Evolutionary conservation across 2,329 filamentous ascomycete genomes (phyloP), one percentile per base, ranked within the genome.

Genomic region (Fusarium agapanthi): DNA sequence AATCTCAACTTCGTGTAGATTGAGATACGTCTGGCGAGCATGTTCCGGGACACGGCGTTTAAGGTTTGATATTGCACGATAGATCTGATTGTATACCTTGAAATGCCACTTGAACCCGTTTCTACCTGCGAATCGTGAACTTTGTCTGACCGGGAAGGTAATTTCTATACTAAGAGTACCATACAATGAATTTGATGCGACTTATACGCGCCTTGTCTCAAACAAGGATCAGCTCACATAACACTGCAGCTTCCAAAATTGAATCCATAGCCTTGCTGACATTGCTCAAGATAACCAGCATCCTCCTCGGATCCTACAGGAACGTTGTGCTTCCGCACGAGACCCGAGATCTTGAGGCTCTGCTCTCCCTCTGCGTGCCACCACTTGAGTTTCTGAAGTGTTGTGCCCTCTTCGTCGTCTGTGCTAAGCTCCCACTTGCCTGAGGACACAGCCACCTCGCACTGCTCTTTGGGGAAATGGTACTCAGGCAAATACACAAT

Each of bases 351-450:
- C 69, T 88, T 92, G 61, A 99, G 86, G 53, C 85, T 90, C 82
- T 98, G 95, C 74, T 95, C 90, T 5, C 95, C 96, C 62, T 92
- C 91, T 2, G 89, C 90, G 82, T 99, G 95, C 95, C 95, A 98
- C 96, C 96, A 99, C 75, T 89, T 90, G 71, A 99, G 83, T 72
- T 88, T 88, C 83, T 98, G 95, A 67, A 94, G 85, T 74, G 90
- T 84, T 10, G 89, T 90, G 0, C 89, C 90, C 69, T 93, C 89
- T 14, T 90, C 88, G 62, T 95, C 92, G 67, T 95, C 91, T 10
- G 86, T 88, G 74, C 90, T 90, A 68, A 98, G 94, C 75, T 92
- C 91, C 95, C 95, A 99, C 79, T 95, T 96, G 12, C 97, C 97
- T 1, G 92, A 93, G 56, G 90, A 94, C 34, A 95, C 92, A 60